Evolutionary conservation across 2,329 filamentous ascomycete genomes (phyloP).

Genomic region (Amesomyces nigricolor): DNA sequence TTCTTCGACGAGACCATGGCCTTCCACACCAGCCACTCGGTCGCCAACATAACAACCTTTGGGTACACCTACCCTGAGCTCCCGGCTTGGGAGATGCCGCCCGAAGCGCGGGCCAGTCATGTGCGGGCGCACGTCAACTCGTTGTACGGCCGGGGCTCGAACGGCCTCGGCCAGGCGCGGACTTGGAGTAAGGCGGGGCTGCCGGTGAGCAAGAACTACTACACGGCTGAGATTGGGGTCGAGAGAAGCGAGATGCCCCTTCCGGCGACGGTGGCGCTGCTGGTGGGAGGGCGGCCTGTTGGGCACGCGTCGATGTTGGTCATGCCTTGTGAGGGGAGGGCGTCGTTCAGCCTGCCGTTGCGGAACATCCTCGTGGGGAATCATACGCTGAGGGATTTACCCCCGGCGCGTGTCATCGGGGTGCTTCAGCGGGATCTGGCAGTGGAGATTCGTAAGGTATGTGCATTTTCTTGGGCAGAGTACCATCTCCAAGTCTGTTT

Average conservation of each 20-base stretch:
- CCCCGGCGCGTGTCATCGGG: slow-evolving; percentile 8
- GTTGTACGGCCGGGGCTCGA: slow-evolving; percentile 36
- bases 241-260: slow-evolving; percentile 35
- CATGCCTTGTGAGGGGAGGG: slow-evolving; percentile 31
- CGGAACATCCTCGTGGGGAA: neutral
- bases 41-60: slow-evolving; percentile 29
- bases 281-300: slow-evolving; percentile 27
- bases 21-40: slow-evolving; percentile 40
- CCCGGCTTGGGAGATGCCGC: slow-evolving; percentile 46
- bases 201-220: slow-evolving; percentile 26
- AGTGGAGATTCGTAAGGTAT: slow-evolving; percentile 25
- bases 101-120: slow-evolving; percentile 56
- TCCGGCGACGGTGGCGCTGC: slow-evolving; percentile 35
- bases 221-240: slow-evolving; percentile 34
- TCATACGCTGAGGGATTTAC: slow-evolving; percentile 17
- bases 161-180: neutral
- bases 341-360: neutral
- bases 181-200: neutral
- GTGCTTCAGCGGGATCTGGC: slow-evolving; percentile 21
- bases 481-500: neutral
- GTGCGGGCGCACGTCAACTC: slow-evolving; percentile 55
- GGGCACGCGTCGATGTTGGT: slow-evolving; percentile 34
- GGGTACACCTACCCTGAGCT: slow-evolving; percentile 41
- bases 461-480: slow-evolving; percentile 4
- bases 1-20: slow-evolving; percentile 38